Conservation (phyloP, 441 rosid genomes). For the Biscutella laevigata region DNA sequence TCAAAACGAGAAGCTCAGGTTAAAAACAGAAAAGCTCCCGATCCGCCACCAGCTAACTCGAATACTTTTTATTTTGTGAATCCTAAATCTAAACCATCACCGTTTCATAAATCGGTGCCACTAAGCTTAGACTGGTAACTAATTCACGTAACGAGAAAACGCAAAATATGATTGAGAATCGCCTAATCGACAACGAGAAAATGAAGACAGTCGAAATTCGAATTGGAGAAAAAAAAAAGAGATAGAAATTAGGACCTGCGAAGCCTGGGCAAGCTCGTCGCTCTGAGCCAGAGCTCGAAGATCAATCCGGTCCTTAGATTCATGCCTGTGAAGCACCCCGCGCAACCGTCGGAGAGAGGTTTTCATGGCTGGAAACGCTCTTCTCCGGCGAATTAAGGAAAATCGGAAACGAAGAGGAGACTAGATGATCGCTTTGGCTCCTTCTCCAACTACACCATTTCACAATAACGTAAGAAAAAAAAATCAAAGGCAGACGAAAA, state of each 20-base stretch:
- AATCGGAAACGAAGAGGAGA: background rate
- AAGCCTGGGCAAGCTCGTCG: conserved; percentile 68
- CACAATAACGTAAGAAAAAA: background rate
- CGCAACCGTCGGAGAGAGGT: conserved; percentile 62
- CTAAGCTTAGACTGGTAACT: background rate
- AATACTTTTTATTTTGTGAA: background rate
- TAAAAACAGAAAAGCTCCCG: background rate
- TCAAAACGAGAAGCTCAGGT: background rate
- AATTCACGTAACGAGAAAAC: background rate
- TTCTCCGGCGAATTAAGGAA: conserved; percentile 1
- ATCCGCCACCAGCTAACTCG: conserved; percentile 3
- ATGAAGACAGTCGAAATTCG: conserved; percentile 1
- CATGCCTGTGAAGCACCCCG: conserved; percentile 47
- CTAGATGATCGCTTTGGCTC: conserved; percentile 17
- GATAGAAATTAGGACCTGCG: conserved; percentile 43
- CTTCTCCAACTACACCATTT: conserved; percentile 18
- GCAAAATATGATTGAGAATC: background rate
- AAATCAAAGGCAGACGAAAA: background rate
- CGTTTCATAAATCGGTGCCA: conserved; percentile 2
- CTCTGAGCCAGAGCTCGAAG: conserved; percentile 36
- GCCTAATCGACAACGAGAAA: background rate
- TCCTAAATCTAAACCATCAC: background rate
- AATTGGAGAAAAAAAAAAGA: too few relatives aligned
- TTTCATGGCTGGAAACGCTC: conserved; percentile 40
- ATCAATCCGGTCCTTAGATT: conserved; percentile 39